Base-by-base conservation (phyloP, 495 filamentous ascomycete species). In the Apodospora peruviana region DNA sequence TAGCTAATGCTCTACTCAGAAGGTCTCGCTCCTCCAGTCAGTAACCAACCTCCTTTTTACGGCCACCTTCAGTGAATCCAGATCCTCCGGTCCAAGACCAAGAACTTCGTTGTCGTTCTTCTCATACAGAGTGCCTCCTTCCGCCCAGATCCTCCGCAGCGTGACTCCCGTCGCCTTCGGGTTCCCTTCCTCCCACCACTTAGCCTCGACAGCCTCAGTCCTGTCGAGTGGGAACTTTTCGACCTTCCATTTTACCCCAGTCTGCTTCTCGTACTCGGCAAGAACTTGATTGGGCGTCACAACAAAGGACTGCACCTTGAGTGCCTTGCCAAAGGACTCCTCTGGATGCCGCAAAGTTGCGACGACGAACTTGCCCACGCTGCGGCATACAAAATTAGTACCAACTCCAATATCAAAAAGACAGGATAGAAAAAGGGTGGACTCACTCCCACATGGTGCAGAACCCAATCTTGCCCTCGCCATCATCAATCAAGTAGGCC, bases 231-330 rank as follows among this genome's bases (percentile, higher is more conserved):
- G 53, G 0, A 74, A 81, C 51, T 78, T 73, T 2, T 68, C 67
- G 3, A 85, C 76, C 1, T 69, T 57, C 74, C 76, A 82, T 47
- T 77, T 68, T 11, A 58, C 57, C 1, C 77, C 81, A 2, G 80
- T 80, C 62, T 86, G 84, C 44, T 69, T 76, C 62, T 87, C 79
- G 55, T 81, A 87, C 57, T 87, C 82, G 20, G 72, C 70, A 27
- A 83, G 49, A 20, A 89, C 84, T 39, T 79, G 61, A 5, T 73
- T 70, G 0, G 83, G 82, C 0, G 78, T 85, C 3, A 79, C 74
- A 3, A 80, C 81, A 55, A 87, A 89, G 1, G 83, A 86, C 52
- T 87, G 86, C 4, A 89, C 78, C 43, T 77, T 82, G 22, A 89
- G 66, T 2, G 77, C 75, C 42, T 77, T 74, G 39, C 77, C 77